phyloP scores from a whole-genome alignment of 768 basidiomycete species.

The Panaeolus papilionaceus region DNA sequence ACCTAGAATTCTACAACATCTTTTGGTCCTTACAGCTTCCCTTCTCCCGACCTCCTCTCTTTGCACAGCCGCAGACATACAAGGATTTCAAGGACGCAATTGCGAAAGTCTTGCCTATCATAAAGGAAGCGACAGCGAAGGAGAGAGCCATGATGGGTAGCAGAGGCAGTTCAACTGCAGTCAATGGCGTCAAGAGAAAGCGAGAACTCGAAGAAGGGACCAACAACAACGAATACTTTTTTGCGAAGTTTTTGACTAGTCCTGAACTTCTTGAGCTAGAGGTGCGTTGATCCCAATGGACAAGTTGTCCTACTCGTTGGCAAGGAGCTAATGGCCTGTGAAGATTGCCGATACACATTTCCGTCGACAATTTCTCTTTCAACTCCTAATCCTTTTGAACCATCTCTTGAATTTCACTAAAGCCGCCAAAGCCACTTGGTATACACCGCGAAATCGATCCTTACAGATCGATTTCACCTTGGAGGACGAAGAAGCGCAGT shows the following conservation, averaged over 20 bases:
- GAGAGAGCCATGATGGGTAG: conserved; percentile 87
- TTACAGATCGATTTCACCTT: conserved; percentile 86
- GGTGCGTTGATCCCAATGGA: conserved; percentile 46
- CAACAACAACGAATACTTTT: conserved; percentile 79
- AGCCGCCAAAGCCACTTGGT: conserved; percentile 63
- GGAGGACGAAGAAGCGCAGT: conserved; percentile 68
- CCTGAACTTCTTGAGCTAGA: conserved; percentile 88
- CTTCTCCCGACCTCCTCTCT: conserved; percentile 82
- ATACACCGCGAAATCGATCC: conserved; percentile 72
- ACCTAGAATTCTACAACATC: conserved; percentile 77
- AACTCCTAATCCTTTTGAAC: conserved; percentile 77
- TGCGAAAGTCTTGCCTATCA: conserved; percentile 74
- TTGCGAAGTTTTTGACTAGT: conserved; percentile 91
- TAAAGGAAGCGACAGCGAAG: conserved; percentile 87
- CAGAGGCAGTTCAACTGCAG: conserved; percentile 53
- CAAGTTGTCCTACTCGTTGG: conserved; percentile 2
- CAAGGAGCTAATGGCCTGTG: conserved; percentile 21
- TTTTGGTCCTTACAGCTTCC: conserved; percentile 91
- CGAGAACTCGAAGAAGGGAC: conserved; percentile 66
- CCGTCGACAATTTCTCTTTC: conserved; percentile 91
- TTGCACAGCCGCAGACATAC: conserved; percentile 62
- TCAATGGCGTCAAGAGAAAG: conserved; percentile 63
- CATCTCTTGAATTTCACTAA: conserved; percentile 81
- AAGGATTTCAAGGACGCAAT: conserved; percentile 73
- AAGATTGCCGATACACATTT: conserved; percentile 93